Evolutionary conservation across 106 monocot genomes (phyloP).

Genomic region (Acorus gramineus): DNA sequence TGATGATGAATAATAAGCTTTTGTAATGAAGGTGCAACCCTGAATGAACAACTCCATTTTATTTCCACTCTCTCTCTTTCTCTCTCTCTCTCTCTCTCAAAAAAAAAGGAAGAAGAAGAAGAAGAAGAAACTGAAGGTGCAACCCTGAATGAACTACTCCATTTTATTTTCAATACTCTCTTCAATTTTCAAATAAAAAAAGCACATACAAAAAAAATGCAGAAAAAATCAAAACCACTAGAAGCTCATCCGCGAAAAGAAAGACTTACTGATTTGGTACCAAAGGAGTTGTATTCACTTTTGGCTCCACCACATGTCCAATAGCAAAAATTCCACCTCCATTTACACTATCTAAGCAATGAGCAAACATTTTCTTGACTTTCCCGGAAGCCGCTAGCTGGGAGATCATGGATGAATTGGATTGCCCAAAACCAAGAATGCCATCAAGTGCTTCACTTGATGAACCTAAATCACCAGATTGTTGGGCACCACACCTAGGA

Average conservation of each 20-base stretch:
- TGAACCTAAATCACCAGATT: constrained; percentile 72
- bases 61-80: too few relatives aligned
- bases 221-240: neutral
- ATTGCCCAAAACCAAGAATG: constrained; percentile 87
- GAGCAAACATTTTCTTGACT: constrained; percentile 81
- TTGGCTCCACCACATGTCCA: constrained; percentile 81
- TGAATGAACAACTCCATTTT: too few relatives aligned
- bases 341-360: constrained; percentile 76
- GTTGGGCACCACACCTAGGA: constrained; percentile 52
- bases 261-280: constrained; percentile 60
- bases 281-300: constrained; percentile 79
- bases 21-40: too few relatives aligned
- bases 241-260: neutral
- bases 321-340: constrained; percentile 96
- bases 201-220: neutral
- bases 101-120: too few relatives aligned
- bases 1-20: too few relatives aligned
- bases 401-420: constrained; percentile 80
- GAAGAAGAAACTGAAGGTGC: too few relatives aligned
- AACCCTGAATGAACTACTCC: too few relatives aligned
- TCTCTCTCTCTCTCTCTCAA: too few relatives aligned
- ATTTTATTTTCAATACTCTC: too few relatives aligned
- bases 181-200: neutral
- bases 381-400: constrained; percentile 74
- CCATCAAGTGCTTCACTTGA: constrained; percentile 79